phyloP scores from a whole-genome alignment of 495 filamentous ascomycete genomes.

The Penicillium steckii region DNA sequence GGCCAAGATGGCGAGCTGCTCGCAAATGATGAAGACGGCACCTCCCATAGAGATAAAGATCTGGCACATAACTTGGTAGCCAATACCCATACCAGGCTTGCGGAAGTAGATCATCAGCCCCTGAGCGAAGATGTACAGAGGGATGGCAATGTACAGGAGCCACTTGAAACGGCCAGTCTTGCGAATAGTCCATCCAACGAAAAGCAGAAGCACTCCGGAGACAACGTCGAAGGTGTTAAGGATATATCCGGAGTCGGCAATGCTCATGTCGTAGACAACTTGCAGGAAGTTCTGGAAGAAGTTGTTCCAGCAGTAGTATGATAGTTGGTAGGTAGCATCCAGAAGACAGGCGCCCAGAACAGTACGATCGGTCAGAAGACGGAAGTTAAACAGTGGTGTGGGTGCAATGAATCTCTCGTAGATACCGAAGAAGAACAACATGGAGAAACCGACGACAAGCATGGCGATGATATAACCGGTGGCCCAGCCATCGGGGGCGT shows the following conservation, averaged over 20 bases:
- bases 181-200: conserved; percentile 50
- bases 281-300: conserved; percentile 65
- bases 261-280: conserved; percentile 57
- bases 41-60: conserved; percentile 68
- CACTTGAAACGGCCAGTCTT: conserved; percentile 52
- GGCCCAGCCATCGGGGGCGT: conserved; percentile 38
- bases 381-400: conserved; percentile 49
- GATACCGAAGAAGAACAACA: conserved; percentile 52
- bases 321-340: conserved; percentile 53
- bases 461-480: conserved; percentile 50
- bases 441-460: conserved; percentile 50
- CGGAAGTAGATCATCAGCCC: conserved; percentile 66
- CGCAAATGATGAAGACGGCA: conserved; percentile 55
- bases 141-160: conserved; percentile 54
- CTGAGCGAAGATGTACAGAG: conserved; percentile 51
- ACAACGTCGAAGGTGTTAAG: conserved; percentile 47
- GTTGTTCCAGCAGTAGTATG: conserved; percentile 39
- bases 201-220: conserved; percentile 38
- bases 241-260: conserved; percentile 53
- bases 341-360: conserved; percentile 55
- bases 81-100: conserved; percentile 50
- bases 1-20: conserved; percentile 65
- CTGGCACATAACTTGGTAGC: conserved; percentile 70
- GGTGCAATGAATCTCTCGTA: conserved; percentile 55
- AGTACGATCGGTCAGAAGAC: conserved; percentile 45